Evolutionary conservation across 1,284 basidiomycete genomes (phyloP).

Genomic region (Trichosporon faecale): DNA sequence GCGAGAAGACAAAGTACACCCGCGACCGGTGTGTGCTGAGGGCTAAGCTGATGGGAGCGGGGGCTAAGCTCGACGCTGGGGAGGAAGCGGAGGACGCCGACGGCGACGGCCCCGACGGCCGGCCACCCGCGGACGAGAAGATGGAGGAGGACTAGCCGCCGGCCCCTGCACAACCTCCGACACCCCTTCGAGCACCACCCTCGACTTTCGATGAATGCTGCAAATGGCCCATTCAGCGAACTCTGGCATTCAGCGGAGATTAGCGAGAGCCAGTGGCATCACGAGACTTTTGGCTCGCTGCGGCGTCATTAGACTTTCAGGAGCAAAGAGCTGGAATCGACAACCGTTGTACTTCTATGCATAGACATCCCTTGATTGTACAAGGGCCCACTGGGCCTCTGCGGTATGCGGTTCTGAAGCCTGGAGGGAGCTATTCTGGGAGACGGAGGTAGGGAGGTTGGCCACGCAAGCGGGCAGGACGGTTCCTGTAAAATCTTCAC

Average conservation of each 20-base stretch:
- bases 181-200: neutral
- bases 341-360: too few species aligned
- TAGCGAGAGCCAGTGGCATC: neutral
- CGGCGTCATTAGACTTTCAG: neutral
- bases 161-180: neutral
- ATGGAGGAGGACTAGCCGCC: neutral
- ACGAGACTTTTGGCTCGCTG: neutral
- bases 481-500: too few species aligned
- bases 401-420: too few species aligned
- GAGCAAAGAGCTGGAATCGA: neutral
- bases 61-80: constrained; percentile 13
- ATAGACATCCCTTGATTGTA: too few species aligned
- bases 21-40: constrained; percentile 19
- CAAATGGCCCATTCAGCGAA: neutral
- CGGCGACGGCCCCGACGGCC: neutral
- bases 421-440: too few species aligned
- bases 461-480: too few species aligned
- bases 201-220: neutral
- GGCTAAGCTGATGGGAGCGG: constrained; percentile 24
- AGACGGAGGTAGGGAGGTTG: too few species aligned
- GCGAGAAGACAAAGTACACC: constrained; percentile 22
- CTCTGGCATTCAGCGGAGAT: neutral
- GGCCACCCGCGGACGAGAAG: neutral
- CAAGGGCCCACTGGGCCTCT: too few species aligned
- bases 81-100: constrained; percentile 9